Evolutionary conservation across 2,329 filamentous ascomycete genomes (phyloP), one percentile per base, ranked within the genome.

Genomic region (Fusarium sororula): DNA sequence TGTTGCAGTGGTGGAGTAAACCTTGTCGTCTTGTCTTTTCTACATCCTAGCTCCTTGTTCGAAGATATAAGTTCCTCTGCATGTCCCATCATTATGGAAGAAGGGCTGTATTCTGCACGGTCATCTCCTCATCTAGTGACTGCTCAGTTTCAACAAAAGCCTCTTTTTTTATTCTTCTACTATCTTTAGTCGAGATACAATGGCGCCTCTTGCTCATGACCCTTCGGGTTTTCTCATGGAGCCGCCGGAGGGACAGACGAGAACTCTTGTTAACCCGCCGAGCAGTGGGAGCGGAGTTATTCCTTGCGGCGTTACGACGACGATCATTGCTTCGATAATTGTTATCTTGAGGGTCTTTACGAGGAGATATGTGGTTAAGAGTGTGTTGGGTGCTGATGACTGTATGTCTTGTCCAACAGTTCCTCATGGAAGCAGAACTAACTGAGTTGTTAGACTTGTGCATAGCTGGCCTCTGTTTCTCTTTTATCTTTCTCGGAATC

Each of bases 131-230:
- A 53, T 57, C 67, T 48, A 24, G 59, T 53, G 62, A 63, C 66
- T 64, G 50, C 47, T 66, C 51, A 53, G 51, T 47, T 65, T 60
- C 60, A 58, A 48, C 45, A 54, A 4, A 55, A 28, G 35, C 13
- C 13, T 15, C 30, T 48, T 35, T 30, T 2, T 32, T 41, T 30
- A 30, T 30, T 28, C 12, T 41, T 17, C 35, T 20, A 32, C 37
- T 35, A 41, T n/a, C 7, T 10, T 15, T 26, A 15, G 30, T 15
- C 7, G 18, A 37, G n/a, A 26, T 51, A 51, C 22, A 32, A 78
- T 79, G 76, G 62, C 74, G 77, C 93, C 94, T 56, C 96, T 96
- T 87, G 91, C 93, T 66, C 32, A 37, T 51, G 32, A 22, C 3
- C 20, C 24, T 48, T 26, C 56, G 20, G 56, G 42, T 5, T 80